Base-by-base conservation (phyloP, 23 red algal species). In the Gracilaria vermiculophylla region DNA sequence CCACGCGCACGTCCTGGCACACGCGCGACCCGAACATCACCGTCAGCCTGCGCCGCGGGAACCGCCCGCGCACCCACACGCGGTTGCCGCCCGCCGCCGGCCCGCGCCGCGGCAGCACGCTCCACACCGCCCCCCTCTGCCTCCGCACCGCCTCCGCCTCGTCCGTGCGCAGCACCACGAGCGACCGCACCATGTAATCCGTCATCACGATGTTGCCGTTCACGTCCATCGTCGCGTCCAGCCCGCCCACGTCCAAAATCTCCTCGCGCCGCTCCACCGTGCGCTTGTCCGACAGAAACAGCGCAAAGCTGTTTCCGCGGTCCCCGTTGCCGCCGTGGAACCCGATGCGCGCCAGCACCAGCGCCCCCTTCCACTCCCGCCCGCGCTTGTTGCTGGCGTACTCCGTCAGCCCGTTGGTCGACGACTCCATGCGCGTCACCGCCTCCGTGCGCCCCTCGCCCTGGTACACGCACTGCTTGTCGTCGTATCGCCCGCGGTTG, bases 401-500 rank as follows among this genome's bases (percentile, higher is more conserved):
- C 47, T 90, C 86, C 4, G 74, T 42, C 28, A 90, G 35, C n/a
- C 86, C 86, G 58, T 90, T 90, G 34, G 74, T 80, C 23, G 61
- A 72, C n/a, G 86, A 80, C 39, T 80, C 53, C 55, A 90, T 80
- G 21, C 42, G 55, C 43, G 34, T 36, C 40, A 90, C 24, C 5
- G 71, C 15, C 5, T 47, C 56, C 28, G 62, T 48, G 1, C 62
- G 25, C 29, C 43, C 67, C 0, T 33, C 62, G 9, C 45, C 52
- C 39, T 82, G 88, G 65, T 78, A 92, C 10, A 71, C 53, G 62
- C 88, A 92, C 50, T 92, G 88, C 62, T 74, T 81, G 6, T n/a
- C 17, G 64, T 92, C 88, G 51, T 82, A 53, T 1, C 88, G 76
- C 17, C 88, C 88, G 50, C 88, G 88, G 73, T 92, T 92, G 15